Conservation (phyloP, 208 protist species). For the Trichomonas vaginalis region DNA sequence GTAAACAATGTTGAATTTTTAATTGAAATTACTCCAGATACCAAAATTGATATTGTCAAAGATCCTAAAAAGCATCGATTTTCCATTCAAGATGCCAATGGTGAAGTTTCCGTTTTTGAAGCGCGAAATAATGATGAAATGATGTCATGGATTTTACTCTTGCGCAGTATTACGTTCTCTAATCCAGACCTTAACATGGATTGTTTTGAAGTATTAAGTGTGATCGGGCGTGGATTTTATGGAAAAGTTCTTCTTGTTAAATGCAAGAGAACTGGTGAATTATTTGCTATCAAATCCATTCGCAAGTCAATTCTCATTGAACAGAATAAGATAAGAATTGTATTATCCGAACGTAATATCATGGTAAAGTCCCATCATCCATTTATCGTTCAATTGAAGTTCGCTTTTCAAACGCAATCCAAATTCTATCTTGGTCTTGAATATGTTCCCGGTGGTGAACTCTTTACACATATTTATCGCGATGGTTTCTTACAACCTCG, state of each 20-base stretch:
- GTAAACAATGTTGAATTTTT: no score
- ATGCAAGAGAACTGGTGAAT: background rate
- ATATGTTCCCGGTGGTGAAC: conserved; percentile 53
- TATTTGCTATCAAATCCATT: background rate
- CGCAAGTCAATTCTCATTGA: background rate
- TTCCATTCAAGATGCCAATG: no score
- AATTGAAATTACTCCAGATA: no score
- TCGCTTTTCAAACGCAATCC: background rate
- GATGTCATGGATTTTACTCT: background rate
- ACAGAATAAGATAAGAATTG: background rate
- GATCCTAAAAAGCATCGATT: no score
- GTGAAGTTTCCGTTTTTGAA: no score
- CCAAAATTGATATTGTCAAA: no score
- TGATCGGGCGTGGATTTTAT: background rate
- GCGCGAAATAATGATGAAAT: no score
- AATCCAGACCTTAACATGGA: background rate
- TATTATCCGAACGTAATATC: background rate
- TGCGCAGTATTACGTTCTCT: background rate
- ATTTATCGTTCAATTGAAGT: background rate
- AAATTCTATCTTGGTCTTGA: conserved; percentile 55
- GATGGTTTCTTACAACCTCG: conserved; percentile 17
- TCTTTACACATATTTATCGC: conserved; percentile 52
- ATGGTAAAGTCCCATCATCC: background rate
- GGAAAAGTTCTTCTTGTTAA: background rate
- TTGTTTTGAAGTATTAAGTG: background rate